These are phyloP conservation scores for Botrytis galanthina DNA, from an alignment of 2,329 filamentous ascomycete species.

Conservation along the genomic window DNA sequence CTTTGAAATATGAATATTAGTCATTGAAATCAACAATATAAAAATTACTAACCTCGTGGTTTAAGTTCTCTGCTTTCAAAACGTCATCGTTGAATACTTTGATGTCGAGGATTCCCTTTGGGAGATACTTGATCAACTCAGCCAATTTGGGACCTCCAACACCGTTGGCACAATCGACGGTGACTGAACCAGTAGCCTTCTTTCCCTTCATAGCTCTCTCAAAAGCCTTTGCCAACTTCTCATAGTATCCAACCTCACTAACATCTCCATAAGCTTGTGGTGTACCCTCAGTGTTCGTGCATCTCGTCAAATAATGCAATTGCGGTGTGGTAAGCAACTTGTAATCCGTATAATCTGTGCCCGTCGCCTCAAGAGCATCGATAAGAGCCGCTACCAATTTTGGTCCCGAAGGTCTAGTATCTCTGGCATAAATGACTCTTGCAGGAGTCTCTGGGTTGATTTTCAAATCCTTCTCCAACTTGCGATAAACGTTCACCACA, in stretches of 20 bases:
- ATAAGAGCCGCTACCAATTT: constrained; percentile 76
- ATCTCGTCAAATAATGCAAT: constrained; percentile 92
- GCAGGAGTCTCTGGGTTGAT: constrained; percentile 69
- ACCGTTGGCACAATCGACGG: constrained; percentile 94
- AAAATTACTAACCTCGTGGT: constrained; percentile 66
- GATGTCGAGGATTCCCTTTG: constrained; percentile 70
- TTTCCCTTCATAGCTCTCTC: constrained; percentile 75
- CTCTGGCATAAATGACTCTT: constrained; percentile 84
- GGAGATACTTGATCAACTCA: constrained; percentile 81
- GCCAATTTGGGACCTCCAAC: constrained; percentile 89
- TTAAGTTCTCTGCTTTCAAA: constrained; percentile 82
- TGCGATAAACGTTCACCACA: constrained; percentile 72
- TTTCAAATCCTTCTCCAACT: constrained; percentile 71
- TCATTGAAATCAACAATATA: neutral
- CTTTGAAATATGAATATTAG: constrained; percentile 44
- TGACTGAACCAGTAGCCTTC: constrained; percentile 70
- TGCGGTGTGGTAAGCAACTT: constrained; percentile 96
- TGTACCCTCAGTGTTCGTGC: constrained; percentile 87
- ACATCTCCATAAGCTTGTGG: constrained; percentile 84
- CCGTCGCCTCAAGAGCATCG: constrained; percentile 74
- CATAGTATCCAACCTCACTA: constrained; percentile 90
- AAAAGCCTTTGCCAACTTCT: constrained; percentile 85
- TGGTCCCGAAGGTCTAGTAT: constrained; percentile 89
- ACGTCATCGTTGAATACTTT: constrained; percentile 92
- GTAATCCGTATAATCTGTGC: constrained; percentile 75